These are phyloP conservation scores for Trichoderma koningiopsis DNA, from an alignment of 2,329 filamentous ascomycete species.

Conservation along the genomic window DNA sequence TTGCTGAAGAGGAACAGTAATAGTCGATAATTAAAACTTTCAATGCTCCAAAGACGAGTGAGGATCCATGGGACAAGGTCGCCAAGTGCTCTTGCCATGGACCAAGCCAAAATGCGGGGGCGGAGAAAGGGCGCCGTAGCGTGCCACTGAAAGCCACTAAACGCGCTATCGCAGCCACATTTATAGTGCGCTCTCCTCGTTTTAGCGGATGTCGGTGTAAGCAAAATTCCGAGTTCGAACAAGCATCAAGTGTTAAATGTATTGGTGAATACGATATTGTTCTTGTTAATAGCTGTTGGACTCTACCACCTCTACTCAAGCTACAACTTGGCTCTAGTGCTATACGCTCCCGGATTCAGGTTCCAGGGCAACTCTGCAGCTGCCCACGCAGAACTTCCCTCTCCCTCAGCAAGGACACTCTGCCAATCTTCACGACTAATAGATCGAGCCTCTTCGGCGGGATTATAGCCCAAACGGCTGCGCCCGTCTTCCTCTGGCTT, in stretches of 20 bases:
- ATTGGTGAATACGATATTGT: neutral
- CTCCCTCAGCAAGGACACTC: slow-evolving; percentile 4
- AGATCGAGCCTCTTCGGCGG: slow-evolving; percentile 4
- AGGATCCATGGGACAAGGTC: neutral
- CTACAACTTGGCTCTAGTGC: slow-evolving; percentile 5
- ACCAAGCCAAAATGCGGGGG: slow-evolving; percentile 2
- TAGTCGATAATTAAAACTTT: neutral
- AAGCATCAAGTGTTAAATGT: too few species aligned
- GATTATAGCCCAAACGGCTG: slow-evolving; percentile 1
- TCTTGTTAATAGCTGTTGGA: too few species aligned
- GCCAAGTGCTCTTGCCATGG: neutral
- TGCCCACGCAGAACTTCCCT: neutral
- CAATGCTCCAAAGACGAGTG: neutral
- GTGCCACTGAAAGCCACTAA: neutral
- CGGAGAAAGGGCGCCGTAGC: neutral
- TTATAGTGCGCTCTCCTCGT: neutral
- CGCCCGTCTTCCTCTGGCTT: slow-evolving; percentile 2
- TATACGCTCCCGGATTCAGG: neutral
- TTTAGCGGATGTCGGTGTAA: neutral
- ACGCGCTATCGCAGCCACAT: neutral
- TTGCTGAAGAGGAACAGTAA: neutral
- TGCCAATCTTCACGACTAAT: slow-evolving; percentile 7
- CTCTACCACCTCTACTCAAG: too few species aligned
- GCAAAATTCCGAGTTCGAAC: neutral
- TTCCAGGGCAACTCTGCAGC: slow-evolving; percentile 12